phyloP scores from a whole-genome alignment of 192 early-diverging fungal species.

The Backusella parvicylindrica region DNA sequence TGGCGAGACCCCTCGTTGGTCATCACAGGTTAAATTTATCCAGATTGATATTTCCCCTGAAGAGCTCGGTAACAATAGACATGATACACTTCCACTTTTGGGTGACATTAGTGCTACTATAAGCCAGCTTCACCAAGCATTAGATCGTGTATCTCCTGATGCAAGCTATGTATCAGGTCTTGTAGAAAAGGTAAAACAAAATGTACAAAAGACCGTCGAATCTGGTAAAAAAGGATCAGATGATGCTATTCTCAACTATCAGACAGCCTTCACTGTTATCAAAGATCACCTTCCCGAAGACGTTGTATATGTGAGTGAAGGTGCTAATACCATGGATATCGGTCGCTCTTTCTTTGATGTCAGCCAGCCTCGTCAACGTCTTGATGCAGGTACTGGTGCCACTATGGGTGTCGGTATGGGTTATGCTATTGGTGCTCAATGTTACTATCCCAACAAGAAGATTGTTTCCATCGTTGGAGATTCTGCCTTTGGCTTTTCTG shows the following conservation, averaged over 20 bases:
- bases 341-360: constrained; percentile 68
- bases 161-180: constrained; percentile 30
- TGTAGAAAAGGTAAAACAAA: constrained; percentile 34
- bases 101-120: constrained; percentile 61
- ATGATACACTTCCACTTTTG: constrained; percentile 46
- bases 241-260: constrained; percentile 57
- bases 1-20: constrained; percentile 54
- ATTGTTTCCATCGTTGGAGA: constrained; percentile 72
- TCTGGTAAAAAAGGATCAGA: constrained; percentile 37
- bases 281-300: constrained; percentile 48
- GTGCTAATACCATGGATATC: constrained; percentile 82
- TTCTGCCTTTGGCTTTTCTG: constrained; percentile 79
- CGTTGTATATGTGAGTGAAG: constrained; percentile 66
- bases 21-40: constrained; percentile 55
- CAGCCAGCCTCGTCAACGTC: constrained; percentile 53
- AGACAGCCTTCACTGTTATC: constrained; percentile 67
- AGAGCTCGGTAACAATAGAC: constrained; percentile 57
- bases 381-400: constrained; percentile 72
- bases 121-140: constrained; percentile 37
- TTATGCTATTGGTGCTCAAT: constrained; percentile 65
- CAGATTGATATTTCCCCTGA: constrained; percentile 68
- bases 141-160: not conserved
- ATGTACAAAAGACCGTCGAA: constrained; percentile 39
- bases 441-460: constrained; percentile 45
- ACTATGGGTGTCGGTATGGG: constrained; percentile 85